Evolutionary conservation across 768 basidiomycete species (phyloP).

Genomic region (Fibroporia radiculosa): DNA sequence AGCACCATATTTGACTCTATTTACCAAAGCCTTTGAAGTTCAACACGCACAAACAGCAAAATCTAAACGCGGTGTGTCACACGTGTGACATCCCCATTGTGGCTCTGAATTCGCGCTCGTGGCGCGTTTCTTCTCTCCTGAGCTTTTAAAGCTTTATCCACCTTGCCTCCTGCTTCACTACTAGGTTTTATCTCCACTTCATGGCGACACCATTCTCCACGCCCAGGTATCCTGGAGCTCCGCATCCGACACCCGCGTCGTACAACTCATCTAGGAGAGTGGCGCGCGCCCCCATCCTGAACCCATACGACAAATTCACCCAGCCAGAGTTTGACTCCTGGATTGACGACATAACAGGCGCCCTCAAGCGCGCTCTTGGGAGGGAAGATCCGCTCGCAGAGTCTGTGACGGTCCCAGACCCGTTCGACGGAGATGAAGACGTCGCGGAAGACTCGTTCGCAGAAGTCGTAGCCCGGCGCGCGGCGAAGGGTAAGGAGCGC

Average conservation of each 20-base stretch:
- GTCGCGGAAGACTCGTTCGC: slow-evolving; percentile 48
- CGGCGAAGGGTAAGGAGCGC: slow-evolving; percentile 60
- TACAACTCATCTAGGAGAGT: slow-evolving; percentile 10
- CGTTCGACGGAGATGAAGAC: slow-evolving; percentile 23
- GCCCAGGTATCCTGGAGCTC: slow-evolving; percentile 11
- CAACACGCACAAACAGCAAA: no score
- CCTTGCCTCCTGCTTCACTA: no score
- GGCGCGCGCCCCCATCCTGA: slow-evolving; percentile 46
- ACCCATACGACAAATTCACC: slow-evolving; percentile 70
- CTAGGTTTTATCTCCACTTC: no score
- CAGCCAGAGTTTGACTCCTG: slow-evolving; percentile 63
- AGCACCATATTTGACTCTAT: no score
- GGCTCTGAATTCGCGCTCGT: no score
- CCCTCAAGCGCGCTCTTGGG: slow-evolving; percentile 51
- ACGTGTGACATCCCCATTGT: no score
- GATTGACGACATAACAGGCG: slow-evolving; percentile 55
- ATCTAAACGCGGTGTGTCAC: no score
- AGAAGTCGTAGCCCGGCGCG: slow-evolving; percentile 39
- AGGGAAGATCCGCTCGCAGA: slow-evolving; percentile 25
- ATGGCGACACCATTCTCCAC: slow-evolving; percentile 18
- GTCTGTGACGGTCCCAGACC: slow-evolving; percentile 6
- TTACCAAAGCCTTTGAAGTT: no score
- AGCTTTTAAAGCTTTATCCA: no score
- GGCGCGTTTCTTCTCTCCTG: no score
- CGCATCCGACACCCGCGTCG: slow-evolving; percentile 17